Percentiles rank a stretch among this genome's conserved stretches.
Conservation (phyloP, 1,139 yeast genomes). For the Blastobotrys petasosporus region DNA sequence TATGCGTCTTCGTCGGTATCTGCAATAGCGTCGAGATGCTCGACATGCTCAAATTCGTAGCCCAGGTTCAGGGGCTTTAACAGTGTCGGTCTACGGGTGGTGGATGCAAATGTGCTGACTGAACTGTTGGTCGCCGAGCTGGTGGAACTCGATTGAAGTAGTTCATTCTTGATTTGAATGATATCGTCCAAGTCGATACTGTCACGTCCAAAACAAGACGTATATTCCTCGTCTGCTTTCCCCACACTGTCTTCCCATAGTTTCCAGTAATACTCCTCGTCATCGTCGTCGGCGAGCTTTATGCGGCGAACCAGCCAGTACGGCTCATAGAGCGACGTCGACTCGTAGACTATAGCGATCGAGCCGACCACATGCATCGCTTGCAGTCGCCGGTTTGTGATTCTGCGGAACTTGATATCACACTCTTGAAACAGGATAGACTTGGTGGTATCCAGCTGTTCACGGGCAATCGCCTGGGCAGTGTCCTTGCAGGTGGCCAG, state of each 20-base stretch:
- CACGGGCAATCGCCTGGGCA: too few relatives aligned
- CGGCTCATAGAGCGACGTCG: constrained; percentile 19
- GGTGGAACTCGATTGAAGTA: not conserved
- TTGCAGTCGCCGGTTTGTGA: constrained; percentile 21
- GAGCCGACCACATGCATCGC: constrained; percentile 18
- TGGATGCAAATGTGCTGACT: too few relatives aligned
- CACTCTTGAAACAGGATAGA: constrained; percentile 1
- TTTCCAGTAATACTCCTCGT: constrained; percentile 28
- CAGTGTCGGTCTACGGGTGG: too few relatives aligned
- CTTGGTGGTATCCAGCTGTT: constrained; percentile 1
- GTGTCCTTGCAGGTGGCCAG: too few relatives aligned
- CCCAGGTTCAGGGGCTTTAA: too few relatives aligned
- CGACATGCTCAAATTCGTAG: too few relatives aligned
- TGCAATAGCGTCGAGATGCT: too few relatives aligned
- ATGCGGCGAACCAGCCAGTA: constrained; percentile 23
- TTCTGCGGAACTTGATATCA: constrained; percentile 16
- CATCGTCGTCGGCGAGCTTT: constrained; percentile 24
- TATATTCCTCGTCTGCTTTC: constrained; percentile 20
- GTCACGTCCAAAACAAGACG: not conserved
- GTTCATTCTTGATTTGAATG: constrained; percentile 2
- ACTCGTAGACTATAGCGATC: constrained; percentile 27
- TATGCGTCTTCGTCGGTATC: constrained; percentile 16
- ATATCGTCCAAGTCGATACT: not conserved
- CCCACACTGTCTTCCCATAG: constrained; percentile 21
- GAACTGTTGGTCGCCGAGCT: too few relatives aligned